phyloP scores from a whole-genome alignment of 257 asterid genomes.

The Phtheirospermum japonicum region DNA sequence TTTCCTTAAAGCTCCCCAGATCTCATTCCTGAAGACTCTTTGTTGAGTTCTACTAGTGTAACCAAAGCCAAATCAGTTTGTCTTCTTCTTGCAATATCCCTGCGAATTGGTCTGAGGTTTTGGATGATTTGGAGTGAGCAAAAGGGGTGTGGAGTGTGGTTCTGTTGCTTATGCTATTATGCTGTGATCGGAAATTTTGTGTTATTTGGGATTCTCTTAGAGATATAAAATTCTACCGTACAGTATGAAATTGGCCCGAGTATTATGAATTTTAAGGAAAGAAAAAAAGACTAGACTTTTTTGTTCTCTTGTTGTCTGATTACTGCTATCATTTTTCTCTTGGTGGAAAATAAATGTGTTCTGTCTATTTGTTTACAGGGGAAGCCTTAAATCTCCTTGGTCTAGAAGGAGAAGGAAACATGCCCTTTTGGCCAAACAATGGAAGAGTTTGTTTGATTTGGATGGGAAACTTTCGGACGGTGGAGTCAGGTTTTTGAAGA shows the following conservation, averaged over 20 bases:
- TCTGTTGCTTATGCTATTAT: constrained; percentile 11
- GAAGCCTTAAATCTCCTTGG: constrained; percentile 88
- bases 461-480: constrained; percentile 79
- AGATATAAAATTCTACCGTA: no score
- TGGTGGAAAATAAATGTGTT: constrained; percentile 22
- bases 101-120: constrained; percentile 20
- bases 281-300: background rate
- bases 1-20: constrained; percentile 24
- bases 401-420: constrained; percentile 78
- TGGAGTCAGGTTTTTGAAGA: constrained; percentile 83
- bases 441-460: constrained; percentile 66
- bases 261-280: constrained; percentile 5
- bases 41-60: constrained; percentile 9
- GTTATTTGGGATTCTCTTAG: constrained; percentile 13
- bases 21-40: constrained; percentile 14
- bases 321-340: constrained; percentile 11
- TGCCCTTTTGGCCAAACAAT: constrained; percentile 64
- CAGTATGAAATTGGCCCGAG: background rate
- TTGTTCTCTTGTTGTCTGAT: constrained; percentile 16
- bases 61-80: constrained; percentile 3
- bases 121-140: constrained; percentile 14
- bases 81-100: background rate
- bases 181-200: constrained; percentile 12
- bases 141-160: constrained; percentile 17
- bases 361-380: constrained; percentile 40